These are phyloP conservation scores for Epithele typhae DNA, from an alignment of 768 basidiomycete genomes.

Conservation along the genomic window DNA sequence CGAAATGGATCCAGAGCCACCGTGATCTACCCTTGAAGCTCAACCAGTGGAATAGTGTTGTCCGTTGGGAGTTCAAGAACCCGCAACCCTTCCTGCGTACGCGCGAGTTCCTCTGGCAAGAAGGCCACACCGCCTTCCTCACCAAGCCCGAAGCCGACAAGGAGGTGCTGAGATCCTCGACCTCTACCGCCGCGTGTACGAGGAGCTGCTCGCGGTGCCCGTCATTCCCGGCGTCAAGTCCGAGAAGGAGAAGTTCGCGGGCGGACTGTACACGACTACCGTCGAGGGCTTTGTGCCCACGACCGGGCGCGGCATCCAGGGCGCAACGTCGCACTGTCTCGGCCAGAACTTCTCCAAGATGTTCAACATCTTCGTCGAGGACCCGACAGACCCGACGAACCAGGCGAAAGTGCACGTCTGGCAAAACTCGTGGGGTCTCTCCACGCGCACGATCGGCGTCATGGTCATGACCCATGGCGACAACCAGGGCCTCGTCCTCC, in stretches of 20 bases:
- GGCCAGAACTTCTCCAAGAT: conserved; percentile 99
- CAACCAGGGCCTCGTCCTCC: conserved; percentile 94
- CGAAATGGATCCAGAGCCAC: conserved; percentile 98
- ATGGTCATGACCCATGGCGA: conserved; percentile 99
- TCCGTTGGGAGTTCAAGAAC: conserved; percentile 99
- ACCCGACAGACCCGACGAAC: conserved; percentile 70
- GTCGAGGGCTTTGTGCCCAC: conserved; percentile 98
- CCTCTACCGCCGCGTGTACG: conserved; percentile 91
- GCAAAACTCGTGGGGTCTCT: conserved; percentile 99
- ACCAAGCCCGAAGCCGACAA: conserved; percentile 85
- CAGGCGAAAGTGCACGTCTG: conserved; percentile 79
- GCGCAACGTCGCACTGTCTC: conserved; percentile 94
- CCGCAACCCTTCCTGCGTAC: conserved; percentile 99
- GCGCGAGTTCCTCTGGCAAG: conserved; percentile 99
- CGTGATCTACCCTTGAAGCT: conserved; percentile 96
- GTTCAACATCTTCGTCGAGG: conserved; percentile 98
- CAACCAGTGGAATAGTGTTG: conserved; percentile 99
- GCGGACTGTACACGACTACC: conserved; percentile 96
- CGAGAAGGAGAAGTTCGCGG: conserved; percentile 99
- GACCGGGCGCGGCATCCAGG: conserved; percentile 96
- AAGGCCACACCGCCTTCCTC: conserved; percentile 94
- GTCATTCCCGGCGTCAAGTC: conserved; percentile 97
- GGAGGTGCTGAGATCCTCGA: conserved; percentile 94
- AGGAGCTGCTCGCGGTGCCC: conserved; percentile 95
- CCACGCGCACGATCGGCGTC: conserved; percentile 93